Base-by-base conservation (phyloP, 1,284 basidiomycete species). In the Exobasidium rhododendri region DNA sequence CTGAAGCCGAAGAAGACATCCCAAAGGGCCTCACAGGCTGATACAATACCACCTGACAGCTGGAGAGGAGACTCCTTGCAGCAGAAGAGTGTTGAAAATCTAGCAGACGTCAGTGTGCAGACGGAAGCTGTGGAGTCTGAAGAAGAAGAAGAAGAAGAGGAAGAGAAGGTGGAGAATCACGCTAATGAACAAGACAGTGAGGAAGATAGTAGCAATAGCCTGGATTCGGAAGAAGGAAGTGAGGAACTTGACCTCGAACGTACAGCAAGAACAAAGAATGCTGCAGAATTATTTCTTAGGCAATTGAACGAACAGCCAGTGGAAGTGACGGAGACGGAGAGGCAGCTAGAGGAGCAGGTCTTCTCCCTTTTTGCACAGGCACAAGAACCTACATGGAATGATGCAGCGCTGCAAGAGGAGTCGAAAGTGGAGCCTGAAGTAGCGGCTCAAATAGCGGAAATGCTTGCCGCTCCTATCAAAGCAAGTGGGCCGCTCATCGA, bases 121-220 rank as follows among this genome's bases (percentile, higher is more conserved):
- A 26, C 47, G 14, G 22, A 43, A 14, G 5, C n/a, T 14, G 28
- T n/a, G 4, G 32, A 31, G 17, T 24, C 22, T n/a, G 29, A 55
- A 31, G 52, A 32, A 6, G 24, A 55, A 32, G 52, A 54, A 7
- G 51, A 54, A 30, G 22, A 22, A 30, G 6, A 35, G 6, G n/a
- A n/a, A n/a, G n/a, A n/a, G n/a, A n/a, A n/a, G n/a, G n/a, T n/a
- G n/a, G n/a, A n/a, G n/a, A n/a, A n/a, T n/a, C n/a, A n/a, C n/a
- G 51, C 2, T 32, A 31, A 32, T 5, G 52, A 55, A n/a, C 20
- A 55, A 4, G 52, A 35, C 3, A 32, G 50, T 14, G 50, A 52
- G 17, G 50, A 28, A 22, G 50, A 45, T 3, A 22, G 24, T 17
- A 22, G 24, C 10, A n/a, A 17, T 22, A 22, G 24, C 3, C 24